These are phyloP conservation scores for Triadica sebifera DNA, from an alignment of 345 rosid genomes.

Conservation along the genomic window DNA sequence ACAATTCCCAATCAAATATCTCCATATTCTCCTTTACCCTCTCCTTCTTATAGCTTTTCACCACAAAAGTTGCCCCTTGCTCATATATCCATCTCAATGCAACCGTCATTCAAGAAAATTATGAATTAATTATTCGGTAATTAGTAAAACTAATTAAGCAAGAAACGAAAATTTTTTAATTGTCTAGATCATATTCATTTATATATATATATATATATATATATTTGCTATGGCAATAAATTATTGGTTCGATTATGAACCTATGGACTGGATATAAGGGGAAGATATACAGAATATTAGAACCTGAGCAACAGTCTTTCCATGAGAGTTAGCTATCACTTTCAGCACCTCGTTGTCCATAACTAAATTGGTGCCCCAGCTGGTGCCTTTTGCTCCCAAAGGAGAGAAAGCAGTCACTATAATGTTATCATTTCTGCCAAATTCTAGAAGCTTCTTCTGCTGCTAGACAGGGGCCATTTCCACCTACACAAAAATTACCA, in stretches of 20 bases:
- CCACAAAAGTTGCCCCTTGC: conserved; percentile 17
- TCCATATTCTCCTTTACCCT: conserved; percentile 18
- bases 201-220: too few species aligned
- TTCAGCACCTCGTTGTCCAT: conserved; percentile 19
- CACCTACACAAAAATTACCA: background rate
- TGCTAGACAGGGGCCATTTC: background rate
- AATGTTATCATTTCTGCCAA: conserved; percentile 7
- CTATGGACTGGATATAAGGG: too few species aligned
- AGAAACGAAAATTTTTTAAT: background rate
- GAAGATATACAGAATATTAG: too few species aligned
- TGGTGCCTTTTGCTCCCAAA: conserved; percentile 21
- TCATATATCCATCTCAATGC: conserved; percentile 17
- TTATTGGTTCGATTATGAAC: too few species aligned
- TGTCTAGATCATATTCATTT: too few species aligned
- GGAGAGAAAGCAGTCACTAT: conserved; percentile 22
- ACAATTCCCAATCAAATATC: conserved; percentile 14
- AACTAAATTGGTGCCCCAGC: conserved; percentile 21
- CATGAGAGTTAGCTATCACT: conserved; percentile 20
- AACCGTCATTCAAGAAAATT: background rate
- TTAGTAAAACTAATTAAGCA: too few species aligned
- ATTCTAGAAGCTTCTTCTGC: conserved; percentile 8
- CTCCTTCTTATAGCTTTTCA: conserved; percentile 15
- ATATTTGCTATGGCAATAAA: too few species aligned
- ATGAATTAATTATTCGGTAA: too few species aligned
- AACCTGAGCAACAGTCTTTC: conserved; percentile 32